Evolutionary conservation across 176 grass and related monocot species (phyloP), one percentile per base, ranked within the genome.

Genomic region (Poa annua): DNA sequence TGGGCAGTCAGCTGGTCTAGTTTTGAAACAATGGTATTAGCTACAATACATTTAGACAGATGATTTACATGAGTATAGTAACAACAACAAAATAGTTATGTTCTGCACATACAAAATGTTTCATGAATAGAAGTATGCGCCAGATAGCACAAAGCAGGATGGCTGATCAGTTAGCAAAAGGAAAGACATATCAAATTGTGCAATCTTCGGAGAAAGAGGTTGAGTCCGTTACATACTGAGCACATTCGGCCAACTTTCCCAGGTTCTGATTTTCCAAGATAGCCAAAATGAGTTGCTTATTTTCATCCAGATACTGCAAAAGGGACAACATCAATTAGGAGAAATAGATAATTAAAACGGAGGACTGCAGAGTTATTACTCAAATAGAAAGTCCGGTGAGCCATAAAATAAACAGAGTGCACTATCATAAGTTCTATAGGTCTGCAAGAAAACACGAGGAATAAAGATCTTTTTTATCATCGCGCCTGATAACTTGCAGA

Each of bases 251-350:
- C 53, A 97, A 71, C 85, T 97, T 97, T 73, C 94, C 94, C 56
- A 97, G 51, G 64, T 97, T 97, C 71, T 97, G 94, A 69, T 97
- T 93, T 82, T 97, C 91, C 86, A 97, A 84, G 65, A 97, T 97
- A 74, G 94, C 94, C 88, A 97, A 88, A 88, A 97, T 97, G 62
- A 97, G 94, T 67, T 93, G 94, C 52, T 97, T 97, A 69, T 97
- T 97, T 74, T 97, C 91, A 83, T 97, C 94, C 84, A 97, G 78
- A 81, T 93, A 91, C 94, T 97, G 88, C 74, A 88, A 41, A 84
- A 77, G 5, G 60, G 55, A 52, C 19, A 47, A 22, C 39, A 51
- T 55, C 17, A 77, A 21, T 88, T 26, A 75, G 5, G n/a, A 47
- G 26, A 51, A 71, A 17, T 48, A n/a, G 47, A 54, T 47, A 55